These are phyloP conservation scores for Daldinia loculata DNA, from an alignment of 495 filamentous ascomycete species.

Conservation along the genomic window DNA sequence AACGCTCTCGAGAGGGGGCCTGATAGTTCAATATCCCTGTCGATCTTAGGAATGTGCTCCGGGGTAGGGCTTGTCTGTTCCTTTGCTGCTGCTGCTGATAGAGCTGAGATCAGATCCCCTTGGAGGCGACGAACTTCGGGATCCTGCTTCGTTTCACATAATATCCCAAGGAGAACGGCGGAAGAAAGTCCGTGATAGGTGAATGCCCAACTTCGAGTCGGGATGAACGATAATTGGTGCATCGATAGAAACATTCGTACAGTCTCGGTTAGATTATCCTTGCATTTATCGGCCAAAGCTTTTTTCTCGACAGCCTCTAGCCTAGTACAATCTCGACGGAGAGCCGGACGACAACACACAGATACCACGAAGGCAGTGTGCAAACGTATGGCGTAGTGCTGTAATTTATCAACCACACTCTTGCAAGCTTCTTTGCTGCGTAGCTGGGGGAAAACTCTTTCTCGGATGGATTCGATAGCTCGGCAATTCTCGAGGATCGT, in stretches of 20 bases:
- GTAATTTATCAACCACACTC: conserved; percentile 61
- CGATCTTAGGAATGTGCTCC: conserved; percentile 55
- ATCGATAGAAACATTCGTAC: conserved; percentile 74
- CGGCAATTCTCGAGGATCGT: conserved; percentile 59
- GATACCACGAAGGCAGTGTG: conserved; percentile 65
- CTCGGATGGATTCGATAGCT: conserved; percentile 58
- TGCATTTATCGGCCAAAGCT: conserved; percentile 63
- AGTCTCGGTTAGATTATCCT: conserved; percentile 69
- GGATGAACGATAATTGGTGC: conserved; percentile 71
- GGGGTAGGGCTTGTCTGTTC: conserved; percentile 57
- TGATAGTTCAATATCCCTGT: conserved; percentile 64
- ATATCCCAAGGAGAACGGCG: conserved; percentile 69
- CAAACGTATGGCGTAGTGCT: conserved; percentile 62
- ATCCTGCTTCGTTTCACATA: conserved; percentile 67
- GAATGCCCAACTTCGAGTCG: conserved; percentile 72
- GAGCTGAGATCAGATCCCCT: conserved; percentile 62
- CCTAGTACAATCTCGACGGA: conserved; percentile 53
- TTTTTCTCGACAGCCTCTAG: conserved; percentile 56
- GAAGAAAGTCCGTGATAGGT: conserved; percentile 71
- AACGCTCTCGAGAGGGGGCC: conserved; percentile 62
- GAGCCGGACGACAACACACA: conserved; percentile 63
- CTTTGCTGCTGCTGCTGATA: conserved; percentile 64
- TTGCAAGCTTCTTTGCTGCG: conserved; percentile 62
- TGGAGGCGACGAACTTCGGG: conserved; percentile 65
- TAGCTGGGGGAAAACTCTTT: conserved; percentile 53